Base-by-base conservation (phyloP, 176 grass and related monocot genomes). In the Thalia dealbata region DNA sequence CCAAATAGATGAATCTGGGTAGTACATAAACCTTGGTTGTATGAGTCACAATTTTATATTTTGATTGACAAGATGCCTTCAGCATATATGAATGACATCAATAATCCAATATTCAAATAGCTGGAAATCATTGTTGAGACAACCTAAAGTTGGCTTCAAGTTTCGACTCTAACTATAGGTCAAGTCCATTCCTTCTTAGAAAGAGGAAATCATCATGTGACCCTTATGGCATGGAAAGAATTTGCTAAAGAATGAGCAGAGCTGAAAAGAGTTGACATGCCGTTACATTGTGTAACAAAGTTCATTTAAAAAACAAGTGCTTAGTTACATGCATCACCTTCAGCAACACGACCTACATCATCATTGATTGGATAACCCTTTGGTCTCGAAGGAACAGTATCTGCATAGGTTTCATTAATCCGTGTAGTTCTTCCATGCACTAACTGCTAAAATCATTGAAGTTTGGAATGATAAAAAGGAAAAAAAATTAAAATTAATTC, bases 391-490 rank as follows among this genome's bases (percentile, higher is more conserved):
- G 68, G 87, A 84, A 92, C 68, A 72, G 90, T 88, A 56, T 84
- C 82, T 61, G 87, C 85, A 79, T 82, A 88, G 52, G 79, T 58
- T 66, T 88, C 86, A 87, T 83, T 96, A 63, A 87, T 85, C 61
- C 61, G 66, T 84, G 70, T 54, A 77, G 74, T 88, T 79, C 73
- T 64, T 30, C 77, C 84, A 30, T 79, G 64, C 68, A 81, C 75
- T 76, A 22, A 15, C 78, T 95, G 82, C 82, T 82, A 29, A 77
- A 78, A 86, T 72, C 19, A 44, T 60, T 75, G 22, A 28, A 62
- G n/a, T 45, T 61, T 6, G 45, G 26, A 74, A 46, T 79, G 14
- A 81, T 19, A 86, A 71, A 66, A 59, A n/a, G 27, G 28, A 44
- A 74, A 46, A 67, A 27, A 72, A 76, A 73, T 82, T 29, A 27